Base-by-base conservation (phyloP, 139 green algal genomes). In the Medakamo hakoo region DNA sequence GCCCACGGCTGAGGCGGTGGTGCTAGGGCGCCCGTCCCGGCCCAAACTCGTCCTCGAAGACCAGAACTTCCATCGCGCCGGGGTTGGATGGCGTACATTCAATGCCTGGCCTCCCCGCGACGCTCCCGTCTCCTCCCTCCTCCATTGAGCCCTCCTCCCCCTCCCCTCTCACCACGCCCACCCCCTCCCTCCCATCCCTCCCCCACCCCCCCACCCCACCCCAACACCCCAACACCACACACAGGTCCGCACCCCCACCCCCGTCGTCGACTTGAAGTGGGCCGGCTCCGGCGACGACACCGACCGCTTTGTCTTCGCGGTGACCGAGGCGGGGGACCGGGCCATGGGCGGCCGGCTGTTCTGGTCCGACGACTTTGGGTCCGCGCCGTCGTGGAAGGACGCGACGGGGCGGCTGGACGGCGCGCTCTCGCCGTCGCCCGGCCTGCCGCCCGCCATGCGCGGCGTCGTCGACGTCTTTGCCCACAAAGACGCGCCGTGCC, bases 321-420 rank as follows among this genome's bases (percentile, higher is more conserved):
- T 82, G 1, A 72, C 70, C 0, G 32, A 59, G 27, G 68, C 67
- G 1, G 30, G 57, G 1, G 65, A 76, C 21, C 40, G 55, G n/a
- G 69, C 69, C 49, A 29, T 64, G n/a, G 75, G 72, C 1, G 75
- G 75, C n/a, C 63, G 60, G 3, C 26, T 84, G 14, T 84, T 56
- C 63, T 69, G 75, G 3, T 71, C 65, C 24, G 75, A 82, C 63
- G 32, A 70, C n/a, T 62, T 60, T 59, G 75, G 77, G 2, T 30
- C 49, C 3, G 52, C 59, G 26, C 69, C 66, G 1, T 68, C 48
- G 23, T 82, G 75, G 77, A 4, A 28, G 0, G 77, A 83, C 30
- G 21, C 66, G 1, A 79, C 74, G 2, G 29, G 26, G 0, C 55
- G 65, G 29, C 48, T 82, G 30, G 27, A 56, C 28, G 71, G 72